phyloP scores from a whole-genome alignment of 331 rosid genomes.

The Quercus tomentella region DNA sequence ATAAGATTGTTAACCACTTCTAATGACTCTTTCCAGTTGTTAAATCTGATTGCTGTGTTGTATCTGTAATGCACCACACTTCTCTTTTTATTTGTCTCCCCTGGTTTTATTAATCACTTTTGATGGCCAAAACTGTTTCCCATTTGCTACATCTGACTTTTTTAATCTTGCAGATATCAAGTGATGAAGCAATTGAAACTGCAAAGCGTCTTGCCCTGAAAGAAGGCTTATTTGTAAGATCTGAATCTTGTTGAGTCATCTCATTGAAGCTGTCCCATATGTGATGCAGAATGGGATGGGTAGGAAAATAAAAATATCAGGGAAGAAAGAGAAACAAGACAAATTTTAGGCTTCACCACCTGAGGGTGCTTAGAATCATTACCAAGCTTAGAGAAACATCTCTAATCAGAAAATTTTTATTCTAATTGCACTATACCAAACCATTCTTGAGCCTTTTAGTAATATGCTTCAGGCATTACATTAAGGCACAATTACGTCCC shows the following conservation, averaged over 20 bases:
- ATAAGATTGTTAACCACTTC: background rate
- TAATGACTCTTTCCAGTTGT: background rate
- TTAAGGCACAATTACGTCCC: too few species aligned
- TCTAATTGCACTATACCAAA: too few species aligned
- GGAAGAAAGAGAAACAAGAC: too few species aligned
- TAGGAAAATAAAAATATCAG: too few species aligned
- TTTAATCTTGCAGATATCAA: conserved; percentile 41
- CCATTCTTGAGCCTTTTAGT: too few species aligned
- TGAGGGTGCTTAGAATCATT: too few species aligned
- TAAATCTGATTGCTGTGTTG: background rate
- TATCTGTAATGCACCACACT: background rate
- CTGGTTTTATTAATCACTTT: background rate
- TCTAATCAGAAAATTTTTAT: too few species aligned
- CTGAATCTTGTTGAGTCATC: conserved; percentile 3
- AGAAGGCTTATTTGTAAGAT: conserved; percentile 65
- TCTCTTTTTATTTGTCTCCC: background rate
- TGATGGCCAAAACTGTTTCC: background rate
- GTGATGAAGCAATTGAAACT: conserved; percentile 63
- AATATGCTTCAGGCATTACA: too few species aligned
- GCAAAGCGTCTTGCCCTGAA: conserved; percentile 57
- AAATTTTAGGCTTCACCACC: too few species aligned
- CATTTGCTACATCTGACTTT: conserved; percentile 16
- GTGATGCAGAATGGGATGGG: too few species aligned
- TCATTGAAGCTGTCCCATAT: background rate
- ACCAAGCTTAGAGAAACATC: too few species aligned